Evolutionary conservation across 108 stramenopile genomes (phyloP), one percentile per base, ranked within the genome.

Genomic region (Conticribra weissflogii): DNA sequence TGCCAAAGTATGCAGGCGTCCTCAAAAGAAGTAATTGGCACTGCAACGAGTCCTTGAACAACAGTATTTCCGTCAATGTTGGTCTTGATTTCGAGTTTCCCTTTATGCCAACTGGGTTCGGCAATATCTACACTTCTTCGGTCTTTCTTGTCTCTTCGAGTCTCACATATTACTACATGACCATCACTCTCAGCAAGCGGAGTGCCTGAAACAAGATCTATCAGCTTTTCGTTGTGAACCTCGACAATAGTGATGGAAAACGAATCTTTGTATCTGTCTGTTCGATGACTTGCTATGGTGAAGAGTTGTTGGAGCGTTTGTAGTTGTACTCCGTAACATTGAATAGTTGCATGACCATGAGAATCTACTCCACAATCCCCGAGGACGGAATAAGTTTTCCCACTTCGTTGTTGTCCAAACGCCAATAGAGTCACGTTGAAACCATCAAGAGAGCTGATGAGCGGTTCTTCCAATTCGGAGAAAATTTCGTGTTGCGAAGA

Each of bases 331-430:
- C 93, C 93, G 34, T 83, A 78, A 2, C 68, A 76, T 34, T 70
- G 29, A 18, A 80, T 41, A 28, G 52, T 46, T 23, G 76, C 68
- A 46, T 58, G 28, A 1, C 63, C 68, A 60, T 68, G 33, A 7
- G 63, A 55, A 58, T 49, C 54, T 8, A 68, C 3, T 0, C 21
- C 45, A n/a, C 62, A 24, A 54, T 91, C 80, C 25, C 93, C 93
- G 1, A 94, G 49, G 78, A 99, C 93, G 30, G 97, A 96, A 77
- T 93, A 83, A 16, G 98, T 98, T 73, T 99, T 99, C 15, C 98
- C 98, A 31, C 84, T 66, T 29, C 88, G 83, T 21, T 87, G 83
- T 72, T 97, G 97, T 17, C 99, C 99, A 71, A 96, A 98, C 2
- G 96, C 93, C 66, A 99, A 85, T 18, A 99, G 68, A 74, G 96